Conservation (phyloP, 805 yeast genomes). For the Saturnispora gosingensis region DNA sequence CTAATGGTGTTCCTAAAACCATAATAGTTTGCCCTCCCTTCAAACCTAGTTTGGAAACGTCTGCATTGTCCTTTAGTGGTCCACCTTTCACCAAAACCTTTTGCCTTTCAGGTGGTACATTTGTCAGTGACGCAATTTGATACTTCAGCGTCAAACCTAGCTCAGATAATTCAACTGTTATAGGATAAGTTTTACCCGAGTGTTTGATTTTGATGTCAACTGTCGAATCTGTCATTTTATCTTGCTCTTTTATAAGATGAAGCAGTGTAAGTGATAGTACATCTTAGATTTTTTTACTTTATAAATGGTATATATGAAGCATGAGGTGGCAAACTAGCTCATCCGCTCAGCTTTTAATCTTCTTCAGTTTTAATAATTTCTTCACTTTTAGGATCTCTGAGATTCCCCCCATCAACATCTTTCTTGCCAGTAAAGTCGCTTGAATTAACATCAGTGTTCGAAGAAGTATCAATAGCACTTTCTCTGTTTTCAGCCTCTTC, state of each 20-base stretch:
- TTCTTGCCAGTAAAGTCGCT: neutral
- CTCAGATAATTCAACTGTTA: constrained; percentile 44
- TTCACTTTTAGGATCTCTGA: neutral
- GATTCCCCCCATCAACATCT: neutral
- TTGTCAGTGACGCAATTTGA: constrained; percentile 63
- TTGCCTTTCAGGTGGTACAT: constrained; percentile 83
- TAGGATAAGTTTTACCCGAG: constrained; percentile 56
- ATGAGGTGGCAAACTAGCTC: neutral
- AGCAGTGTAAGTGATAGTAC: neutral
- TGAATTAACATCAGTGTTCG: too few relatives aligned
- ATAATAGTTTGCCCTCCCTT: constrained; percentile 62
- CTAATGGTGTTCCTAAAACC: constrained; percentile 88
- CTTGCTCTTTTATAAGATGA: neutral
- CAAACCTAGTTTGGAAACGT: constrained; percentile 41
- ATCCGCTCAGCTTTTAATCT: neutral
- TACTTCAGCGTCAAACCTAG: constrained; percentile 57
- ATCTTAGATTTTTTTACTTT: neutral
- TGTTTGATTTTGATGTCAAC: constrained; percentile 40
- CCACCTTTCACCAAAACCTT: constrained; percentile 87
- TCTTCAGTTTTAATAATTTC: neutral
- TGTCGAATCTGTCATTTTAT: constrained; percentile 1
- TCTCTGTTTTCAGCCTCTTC: constrained; percentile 10
- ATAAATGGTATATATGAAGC: neutral
- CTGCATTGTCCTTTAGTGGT: constrained; percentile 62
- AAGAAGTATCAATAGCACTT: too few relatives aligned